A percentile compares a stretch with the other conserved stretches of the same genome.
Evolutionary conservation across 192 early-diverging fungal species (phyloP).

Genomic region (Helicostylum pulchrum): DNA sequence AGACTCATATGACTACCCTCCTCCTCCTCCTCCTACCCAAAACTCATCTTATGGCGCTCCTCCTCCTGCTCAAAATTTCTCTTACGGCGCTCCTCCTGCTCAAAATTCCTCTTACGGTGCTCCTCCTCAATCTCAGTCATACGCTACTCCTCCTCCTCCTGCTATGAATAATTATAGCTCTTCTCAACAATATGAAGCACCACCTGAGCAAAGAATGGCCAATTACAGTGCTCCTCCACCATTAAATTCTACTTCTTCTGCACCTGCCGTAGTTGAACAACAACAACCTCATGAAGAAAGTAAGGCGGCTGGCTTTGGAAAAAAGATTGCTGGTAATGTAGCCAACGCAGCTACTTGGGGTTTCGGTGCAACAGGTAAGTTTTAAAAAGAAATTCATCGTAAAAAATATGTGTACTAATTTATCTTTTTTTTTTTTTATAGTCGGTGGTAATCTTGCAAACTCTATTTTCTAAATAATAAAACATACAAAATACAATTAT

Average conservation of each 20-base stretch:
- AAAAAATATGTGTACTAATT: background rate
- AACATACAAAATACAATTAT: too few species aligned
- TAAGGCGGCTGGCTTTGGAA: constrained; percentile 25
- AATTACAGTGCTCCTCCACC: constrained; percentile 8
- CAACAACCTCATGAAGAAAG: constrained; percentile 3
- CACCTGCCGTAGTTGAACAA: constrained; percentile 1
- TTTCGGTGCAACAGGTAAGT: constrained; percentile 30
- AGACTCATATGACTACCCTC: too few species aligned
- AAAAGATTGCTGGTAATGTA: constrained; percentile 29
- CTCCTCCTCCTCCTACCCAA: too few species aligned
- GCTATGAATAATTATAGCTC: background rate
- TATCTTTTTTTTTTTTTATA: constrained; percentile 3
- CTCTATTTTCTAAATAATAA: constrained; percentile 17
- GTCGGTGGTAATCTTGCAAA: constrained; percentile 18
- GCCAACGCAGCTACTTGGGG: constrained; percentile 26
- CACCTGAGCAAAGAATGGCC: background rate
- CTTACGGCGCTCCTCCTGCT: too few species aligned
- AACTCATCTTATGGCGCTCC: too few species aligned
- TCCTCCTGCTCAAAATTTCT: too few species aligned
- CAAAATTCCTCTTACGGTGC: too few species aligned
- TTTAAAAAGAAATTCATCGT: background rate
- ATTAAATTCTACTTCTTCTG: constrained; percentile 9
- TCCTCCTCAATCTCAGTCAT: too few species aligned
- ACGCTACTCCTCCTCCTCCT: too few species aligned
- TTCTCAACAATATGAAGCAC: constrained; percentile 12